phyloP scores from a whole-genome alignment of 1,139 yeast genomes.

The Hansenula anomala region DNA sequence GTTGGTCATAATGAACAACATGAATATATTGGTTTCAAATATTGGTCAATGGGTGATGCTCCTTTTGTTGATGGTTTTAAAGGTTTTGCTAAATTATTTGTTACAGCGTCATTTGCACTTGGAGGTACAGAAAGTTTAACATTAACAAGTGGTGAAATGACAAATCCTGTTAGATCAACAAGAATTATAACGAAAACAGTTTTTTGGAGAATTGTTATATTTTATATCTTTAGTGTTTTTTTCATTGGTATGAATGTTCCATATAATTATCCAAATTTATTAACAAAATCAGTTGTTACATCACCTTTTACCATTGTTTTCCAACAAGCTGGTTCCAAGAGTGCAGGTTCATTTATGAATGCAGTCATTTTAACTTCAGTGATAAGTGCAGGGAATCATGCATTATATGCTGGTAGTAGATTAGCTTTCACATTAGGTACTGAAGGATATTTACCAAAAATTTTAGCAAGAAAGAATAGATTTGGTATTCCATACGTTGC shows the following conservation, averaged over 20 bases:
- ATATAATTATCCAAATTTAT: slow-evolving; percentile 34
- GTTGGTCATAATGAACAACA: slow-evolving; percentile 39
- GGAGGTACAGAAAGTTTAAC: slow-evolving; percentile 67
- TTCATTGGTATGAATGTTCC: slow-evolving; percentile 45
- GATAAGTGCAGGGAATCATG: slow-evolving; percentile 59
- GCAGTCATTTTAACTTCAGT: slow-evolving; percentile 50
- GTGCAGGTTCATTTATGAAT: slow-evolving; percentile 53
- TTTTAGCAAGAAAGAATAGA: slow-evolving; percentile 40
- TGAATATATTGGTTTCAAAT: slow-evolving; percentile 43
- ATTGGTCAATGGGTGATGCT: slow-evolving; percentile 32
- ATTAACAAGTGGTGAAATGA: slow-evolving; percentile 63
- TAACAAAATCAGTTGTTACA: slow-evolving; percentile 43
- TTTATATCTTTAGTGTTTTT: slow-evolving; percentile 40
- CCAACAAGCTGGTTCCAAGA: slow-evolving; percentile 38
- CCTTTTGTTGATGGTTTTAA: slow-evolving; percentile 37
- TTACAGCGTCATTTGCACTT: slow-evolving; percentile 62
- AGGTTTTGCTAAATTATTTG: slow-evolving; percentile 37
- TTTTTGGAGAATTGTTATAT: slow-evolving; percentile 46
- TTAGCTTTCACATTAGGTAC: slow-evolving; percentile 47
- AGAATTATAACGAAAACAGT: slow-evolving; percentile 56
- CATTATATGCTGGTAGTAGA: slow-evolving; percentile 47
- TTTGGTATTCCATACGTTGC: slow-evolving; percentile 40
- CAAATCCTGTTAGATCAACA: slow-evolving; percentile 52
- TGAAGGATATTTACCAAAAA: slow-evolving; percentile 45
- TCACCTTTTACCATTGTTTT: slow-evolving; percentile 65